Evolutionary conservation across 192 early-diverging fungal species (phyloP).

Genomic region (Umbelopsis isabellina): DNA sequence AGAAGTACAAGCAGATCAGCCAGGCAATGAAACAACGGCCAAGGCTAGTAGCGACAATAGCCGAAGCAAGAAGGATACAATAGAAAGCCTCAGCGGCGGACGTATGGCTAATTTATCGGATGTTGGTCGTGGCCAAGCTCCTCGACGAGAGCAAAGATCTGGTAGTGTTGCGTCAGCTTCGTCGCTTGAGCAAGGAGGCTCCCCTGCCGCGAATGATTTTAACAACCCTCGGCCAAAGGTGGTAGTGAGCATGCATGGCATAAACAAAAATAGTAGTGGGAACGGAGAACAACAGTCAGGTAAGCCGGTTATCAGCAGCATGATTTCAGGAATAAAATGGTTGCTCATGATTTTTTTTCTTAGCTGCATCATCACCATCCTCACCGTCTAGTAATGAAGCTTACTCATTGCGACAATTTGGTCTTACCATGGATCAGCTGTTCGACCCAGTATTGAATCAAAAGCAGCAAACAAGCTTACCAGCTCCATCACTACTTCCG

Average conservation of each 20-base stretch:
- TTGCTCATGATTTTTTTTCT: neutral
- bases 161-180: conserved; percentile 11
- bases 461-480: neutral
- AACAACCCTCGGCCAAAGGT: neutral
- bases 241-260: neutral
- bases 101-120: conserved; percentile 10
- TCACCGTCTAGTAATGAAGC: conserved; percentile 22
- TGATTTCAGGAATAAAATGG: too few species aligned
- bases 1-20: neutral
- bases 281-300: neutral
- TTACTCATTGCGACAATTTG: conserved; percentile 30
- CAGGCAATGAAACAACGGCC: neutral
- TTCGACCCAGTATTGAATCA: conserved; percentile 20
- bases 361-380: conserved; percentile 16
- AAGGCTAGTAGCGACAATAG: neutral
- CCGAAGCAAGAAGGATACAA: neutral
- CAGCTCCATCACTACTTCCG: neutral
- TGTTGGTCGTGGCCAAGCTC: conserved; percentile 22
- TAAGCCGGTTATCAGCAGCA: neutral
- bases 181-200: neutral
- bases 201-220: neutral
- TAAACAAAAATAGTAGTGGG: neutral
- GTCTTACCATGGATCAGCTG: conserved; percentile 22
- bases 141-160: neutral
- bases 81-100: neutral